phyloP scores from a whole-genome alignment of 139 green algal species.

The Desmodesmus armatus region DNA sequence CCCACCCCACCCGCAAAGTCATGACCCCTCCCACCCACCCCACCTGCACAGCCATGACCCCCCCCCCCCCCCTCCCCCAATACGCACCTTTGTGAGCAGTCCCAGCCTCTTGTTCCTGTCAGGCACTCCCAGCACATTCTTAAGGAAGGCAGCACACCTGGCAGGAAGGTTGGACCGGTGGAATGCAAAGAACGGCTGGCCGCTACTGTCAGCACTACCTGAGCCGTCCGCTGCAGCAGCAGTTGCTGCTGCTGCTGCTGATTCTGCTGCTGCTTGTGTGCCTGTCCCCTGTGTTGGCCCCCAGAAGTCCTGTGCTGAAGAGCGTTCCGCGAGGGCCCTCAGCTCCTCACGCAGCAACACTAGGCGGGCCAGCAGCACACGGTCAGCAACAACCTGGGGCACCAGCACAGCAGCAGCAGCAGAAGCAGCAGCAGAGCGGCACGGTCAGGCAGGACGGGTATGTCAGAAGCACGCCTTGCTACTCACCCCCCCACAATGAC shows the following conservation, averaged over 20 bases:
- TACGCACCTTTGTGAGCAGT: constrained; percentile 52
- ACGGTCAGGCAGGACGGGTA: too few species aligned
- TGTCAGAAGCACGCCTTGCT: too few species aligned
- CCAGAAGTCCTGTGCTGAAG: neutral
- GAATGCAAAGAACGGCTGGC: constrained; percentile 27
- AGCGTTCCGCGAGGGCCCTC: neutral
- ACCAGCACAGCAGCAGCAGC: neutral
- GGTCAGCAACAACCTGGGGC: constrained; percentile 41
- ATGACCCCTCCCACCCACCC: too few species aligned
- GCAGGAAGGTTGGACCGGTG: constrained; percentile 63
- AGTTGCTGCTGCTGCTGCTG: constrained; percentile 16
- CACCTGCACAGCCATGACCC: neutral
- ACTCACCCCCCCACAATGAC: too few species aligned
- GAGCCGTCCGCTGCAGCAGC: neutral
- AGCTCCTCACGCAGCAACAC: constrained; percentile 66
- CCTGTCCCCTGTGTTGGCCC: neutral
- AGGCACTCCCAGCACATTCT: constrained; percentile 56
- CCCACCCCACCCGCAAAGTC: neutral
- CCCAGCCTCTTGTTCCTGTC: constrained; percentile 41
- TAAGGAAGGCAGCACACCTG: constrained; percentile 63
- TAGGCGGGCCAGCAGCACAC: constrained; percentile 61
- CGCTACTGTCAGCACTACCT: neutral
- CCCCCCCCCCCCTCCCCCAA: neutral
- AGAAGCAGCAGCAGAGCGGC: too few species aligned
- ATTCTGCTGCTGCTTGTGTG: constrained; percentile 14